Conservation (phyloP, 768 basidiomycete species). For the Tylopilus cervinicoccineus region DNA sequence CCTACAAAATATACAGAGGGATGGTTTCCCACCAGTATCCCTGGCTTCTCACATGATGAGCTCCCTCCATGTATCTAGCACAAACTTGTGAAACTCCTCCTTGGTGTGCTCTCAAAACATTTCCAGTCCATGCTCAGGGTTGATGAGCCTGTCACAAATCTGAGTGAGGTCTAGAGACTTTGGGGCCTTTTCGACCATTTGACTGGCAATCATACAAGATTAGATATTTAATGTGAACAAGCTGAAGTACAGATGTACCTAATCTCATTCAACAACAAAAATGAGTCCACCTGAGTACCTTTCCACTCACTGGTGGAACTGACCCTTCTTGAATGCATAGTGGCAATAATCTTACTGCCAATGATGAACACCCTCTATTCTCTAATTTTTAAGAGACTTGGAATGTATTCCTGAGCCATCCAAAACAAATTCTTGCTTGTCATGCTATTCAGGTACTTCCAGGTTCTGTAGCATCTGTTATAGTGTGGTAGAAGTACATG, state of each 20-base stretch:
- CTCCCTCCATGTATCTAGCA: neutral
- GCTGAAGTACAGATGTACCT: neutral
- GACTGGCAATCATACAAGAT: neutral
- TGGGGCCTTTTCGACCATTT: neutral
- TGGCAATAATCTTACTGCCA: neutral
- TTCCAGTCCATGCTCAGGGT: neutral
- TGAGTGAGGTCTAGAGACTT: no score
- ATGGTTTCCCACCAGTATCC: neutral
- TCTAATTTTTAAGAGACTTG: neutral
- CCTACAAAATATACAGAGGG: neutral
- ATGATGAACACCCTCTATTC: conserved; percentile 6
- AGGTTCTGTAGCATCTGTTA: neutral
- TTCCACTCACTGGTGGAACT: neutral
- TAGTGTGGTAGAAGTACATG: neutral
- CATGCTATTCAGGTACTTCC: neutral
- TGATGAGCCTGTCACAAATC: neutral
- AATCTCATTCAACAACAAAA: neutral
- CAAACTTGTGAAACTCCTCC: neutral
- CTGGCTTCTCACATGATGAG: neutral
- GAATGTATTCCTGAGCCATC: conserved; percentile 6
- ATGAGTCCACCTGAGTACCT: neutral
- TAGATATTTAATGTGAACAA: no score
- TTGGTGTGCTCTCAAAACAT: neutral
- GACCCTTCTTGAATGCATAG: neutral
- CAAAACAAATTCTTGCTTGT: neutral